Conservation (phyloP, 2,329 filamentous ascomycete species). For the Pseudogymnoascus sp. region DNA sequence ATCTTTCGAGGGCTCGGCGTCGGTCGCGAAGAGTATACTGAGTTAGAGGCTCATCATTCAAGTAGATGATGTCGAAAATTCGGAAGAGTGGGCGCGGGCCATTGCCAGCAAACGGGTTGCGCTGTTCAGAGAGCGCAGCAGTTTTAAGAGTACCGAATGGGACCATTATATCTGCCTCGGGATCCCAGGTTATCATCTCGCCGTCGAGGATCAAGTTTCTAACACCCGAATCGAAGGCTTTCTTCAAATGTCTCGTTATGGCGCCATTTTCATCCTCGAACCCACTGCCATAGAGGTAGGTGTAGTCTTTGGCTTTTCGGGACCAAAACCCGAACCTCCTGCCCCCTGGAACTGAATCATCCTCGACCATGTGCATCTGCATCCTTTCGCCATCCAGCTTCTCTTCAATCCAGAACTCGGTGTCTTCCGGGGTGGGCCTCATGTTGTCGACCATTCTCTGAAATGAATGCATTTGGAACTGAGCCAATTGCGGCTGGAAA, state of each 20-base stretch:
- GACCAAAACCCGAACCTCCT: constrained; percentile 83
- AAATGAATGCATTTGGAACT: constrained; percentile 79
- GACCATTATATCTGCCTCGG: constrained; percentile 71
- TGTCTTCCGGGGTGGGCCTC: constrained; percentile 58
- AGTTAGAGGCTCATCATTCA: constrained; percentile 74
- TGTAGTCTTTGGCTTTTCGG: constrained; percentile 91
- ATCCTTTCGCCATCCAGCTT: constrained; percentile 96
- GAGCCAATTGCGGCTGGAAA: constrained; percentile 90
- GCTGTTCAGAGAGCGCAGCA: constrained; percentile 71
- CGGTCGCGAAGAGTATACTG: constrained; percentile 77
- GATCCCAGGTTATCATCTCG: constrained; percentile 98
- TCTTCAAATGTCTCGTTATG: constrained; percentile 68
- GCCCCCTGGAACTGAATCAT: constrained; percentile 58
- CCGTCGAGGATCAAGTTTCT: constrained; percentile 86
- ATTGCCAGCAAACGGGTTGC: constrained; percentile 52
- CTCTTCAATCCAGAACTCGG: constrained; percentile 92
- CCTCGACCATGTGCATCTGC: constrained; percentile 84
- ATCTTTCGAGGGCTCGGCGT: constrained; percentile 61
- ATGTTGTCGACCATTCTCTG: constrained; percentile 66
- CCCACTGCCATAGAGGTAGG: constrained; percentile 78
- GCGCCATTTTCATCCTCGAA: constrained; percentile 67
- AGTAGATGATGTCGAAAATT: constrained; percentile 83
- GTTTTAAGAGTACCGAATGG: constrained; percentile 91
- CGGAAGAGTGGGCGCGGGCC: constrained; percentile 70
- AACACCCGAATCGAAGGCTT: constrained; percentile 69